A percentile compares a stretch with the other conserved stretches of the same genome.
Conservation (phyloP, 2,329 filamentous ascomycete species). For the Trichoderma atrobrunneum region DNA sequence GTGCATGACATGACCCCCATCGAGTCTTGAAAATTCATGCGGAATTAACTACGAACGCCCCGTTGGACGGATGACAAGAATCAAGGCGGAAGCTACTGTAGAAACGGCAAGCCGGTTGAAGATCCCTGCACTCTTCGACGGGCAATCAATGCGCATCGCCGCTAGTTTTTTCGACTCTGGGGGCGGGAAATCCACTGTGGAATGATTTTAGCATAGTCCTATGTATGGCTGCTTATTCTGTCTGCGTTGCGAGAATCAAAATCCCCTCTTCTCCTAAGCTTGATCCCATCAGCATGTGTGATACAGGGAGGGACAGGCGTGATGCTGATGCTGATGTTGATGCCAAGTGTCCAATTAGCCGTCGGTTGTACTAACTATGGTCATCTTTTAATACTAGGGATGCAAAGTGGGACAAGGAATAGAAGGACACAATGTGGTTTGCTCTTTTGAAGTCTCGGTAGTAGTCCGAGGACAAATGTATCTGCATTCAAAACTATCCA, state of each 20-base stretch:
- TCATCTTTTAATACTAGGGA: neutral
- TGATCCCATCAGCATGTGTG: neutral
- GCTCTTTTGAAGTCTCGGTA: neutral
- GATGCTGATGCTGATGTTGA: neutral
- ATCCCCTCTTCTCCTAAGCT: neutral
- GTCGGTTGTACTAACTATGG: neutral
- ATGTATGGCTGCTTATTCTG: too few relatives aligned
- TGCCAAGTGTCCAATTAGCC: neutral
- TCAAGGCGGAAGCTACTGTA: neutral
- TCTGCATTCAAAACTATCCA: neutral
- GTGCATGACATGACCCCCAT: neutral
- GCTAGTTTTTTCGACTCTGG: neutral
- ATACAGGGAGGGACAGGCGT: neutral
- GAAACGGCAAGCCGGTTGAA: neutral
- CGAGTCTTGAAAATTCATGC: neutral
- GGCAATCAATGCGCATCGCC: neutral
- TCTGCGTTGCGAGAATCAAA: neutral
- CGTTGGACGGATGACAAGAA: neutral
- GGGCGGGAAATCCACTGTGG: neutral
- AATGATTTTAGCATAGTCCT: neutral
- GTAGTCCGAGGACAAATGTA: neutral
- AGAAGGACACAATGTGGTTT: neutral
- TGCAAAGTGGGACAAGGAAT: neutral
- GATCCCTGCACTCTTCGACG: neutral
- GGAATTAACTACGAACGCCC: neutral